phyloP scores from a whole-genome alignment of 2,329 filamentous ascomycete species.

The Scedosporium apiospermum region DNA sequence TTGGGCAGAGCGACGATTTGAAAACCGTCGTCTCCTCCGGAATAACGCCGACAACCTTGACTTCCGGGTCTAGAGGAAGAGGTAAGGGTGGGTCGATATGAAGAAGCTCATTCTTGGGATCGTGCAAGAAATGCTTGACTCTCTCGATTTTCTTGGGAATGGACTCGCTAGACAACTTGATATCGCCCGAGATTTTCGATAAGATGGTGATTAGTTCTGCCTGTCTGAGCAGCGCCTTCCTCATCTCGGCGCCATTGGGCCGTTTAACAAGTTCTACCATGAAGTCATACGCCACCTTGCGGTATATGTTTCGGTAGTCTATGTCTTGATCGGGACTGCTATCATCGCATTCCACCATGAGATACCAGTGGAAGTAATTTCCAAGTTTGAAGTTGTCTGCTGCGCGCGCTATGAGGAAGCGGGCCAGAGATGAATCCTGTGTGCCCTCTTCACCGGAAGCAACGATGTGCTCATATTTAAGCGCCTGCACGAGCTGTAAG shows the following conservation, averaged over 20 bases:
- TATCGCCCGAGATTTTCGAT: constrained; percentile 80
- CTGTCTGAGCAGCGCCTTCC: constrained; percentile 72
- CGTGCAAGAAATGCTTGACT: constrained; percentile 73
- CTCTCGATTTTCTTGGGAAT: constrained; percentile 73
- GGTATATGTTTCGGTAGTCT: constrained; percentile 76
- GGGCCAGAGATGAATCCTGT: constrained; percentile 75
- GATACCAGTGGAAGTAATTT: constrained; percentile 96
- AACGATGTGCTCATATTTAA: constrained; percentile 81
- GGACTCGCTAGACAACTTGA: constrained; percentile 70
- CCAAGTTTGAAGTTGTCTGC: constrained; percentile 82
- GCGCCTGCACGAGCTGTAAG: constrained; percentile 85
- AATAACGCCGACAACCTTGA: constrained; percentile 69
- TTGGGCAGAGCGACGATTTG: constrained; percentile 87
- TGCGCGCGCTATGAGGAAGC: constrained; percentile 81
- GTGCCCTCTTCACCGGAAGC: constrained; percentile 45
- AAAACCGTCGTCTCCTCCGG: constrained; percentile 86
- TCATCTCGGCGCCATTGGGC: constrained; percentile 59
- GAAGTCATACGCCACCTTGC: constrained; percentile 91
- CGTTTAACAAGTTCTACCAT: constrained; percentile 75
- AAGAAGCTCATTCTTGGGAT: constrained; percentile 82
- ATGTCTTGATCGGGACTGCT: constrained; percentile 63
- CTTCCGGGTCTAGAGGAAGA: constrained; percentile 75
- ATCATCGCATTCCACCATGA: constrained; percentile 96
- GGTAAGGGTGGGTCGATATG: constrained; percentile 78
- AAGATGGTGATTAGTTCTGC: constrained; percentile 83